Evolutionary conservation across 352 stramenopile genomes (phyloP), one percentile per base, ranked within the genome.

Genomic region (Achlya hypogyna): DNA sequence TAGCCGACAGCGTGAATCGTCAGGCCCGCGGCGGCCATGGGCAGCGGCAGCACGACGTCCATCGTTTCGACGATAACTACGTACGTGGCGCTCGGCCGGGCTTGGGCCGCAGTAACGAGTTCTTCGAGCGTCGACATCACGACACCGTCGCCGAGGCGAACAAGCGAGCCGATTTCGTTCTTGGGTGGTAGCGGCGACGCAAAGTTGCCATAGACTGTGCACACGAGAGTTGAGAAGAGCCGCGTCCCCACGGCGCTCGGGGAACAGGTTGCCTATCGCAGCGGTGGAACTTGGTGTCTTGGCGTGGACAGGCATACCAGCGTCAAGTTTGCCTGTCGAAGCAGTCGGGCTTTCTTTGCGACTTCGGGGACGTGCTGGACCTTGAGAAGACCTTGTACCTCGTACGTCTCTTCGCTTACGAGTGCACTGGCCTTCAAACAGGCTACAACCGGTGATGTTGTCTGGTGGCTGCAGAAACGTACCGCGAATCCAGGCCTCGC

Each of bases 121-220:
- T 89, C 51, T 89, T 78, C 51, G 38, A 45, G 38, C 12, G 12
- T 45, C 12, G 38, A 3, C 14, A 45, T 18, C 20, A 84, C 63
- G 31, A 76, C 83, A 32, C 81, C 84, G 6, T 74, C 79, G 8
- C 86, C 86, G 25, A 92, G 87, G 16, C 69, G 73, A 25, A 94
- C 72, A 16, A 94, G 76, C 22, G 76, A 78, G 40, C 90, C 76
- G 27, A 94, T 70, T 51, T 94, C 86, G 2, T 65, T 60, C 5
- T 78, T 75, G 1, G 82, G 76, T 18, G 86, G 86, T 79, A 92
- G 88, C 20, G 86, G 86, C 40, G 81, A 74, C 34, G 92, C 65
- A 62, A 92, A 94, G 20, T 91, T 81, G 20, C 86, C 86, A 28
- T 79, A 75, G 23, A 94, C 74, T 63, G 87, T 73, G 62, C 89